Evolutionary conservation across 2,329 filamentous ascomycete genomes (phyloP).

Genomic region (Rutstroemia sp.): DNA sequence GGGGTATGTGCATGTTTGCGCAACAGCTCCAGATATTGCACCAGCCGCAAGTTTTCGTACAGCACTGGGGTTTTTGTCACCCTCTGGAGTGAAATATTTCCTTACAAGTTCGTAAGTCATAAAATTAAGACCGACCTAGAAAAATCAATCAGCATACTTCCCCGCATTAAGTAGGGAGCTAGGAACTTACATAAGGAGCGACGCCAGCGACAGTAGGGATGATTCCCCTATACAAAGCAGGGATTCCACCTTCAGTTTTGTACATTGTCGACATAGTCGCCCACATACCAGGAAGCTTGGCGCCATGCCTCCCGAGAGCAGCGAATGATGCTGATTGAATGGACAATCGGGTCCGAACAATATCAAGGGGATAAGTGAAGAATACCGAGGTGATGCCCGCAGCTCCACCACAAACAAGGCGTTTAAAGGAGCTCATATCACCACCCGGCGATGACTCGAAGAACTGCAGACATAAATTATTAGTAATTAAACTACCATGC

Average conservation of each 20-base stretch:
- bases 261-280: conserved; percentile 77
- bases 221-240: conserved; percentile 89
- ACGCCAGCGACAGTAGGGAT: conserved; percentile 91
- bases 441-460: conserved; percentile 70
- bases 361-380: conserved; percentile 93
- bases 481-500: background rate
- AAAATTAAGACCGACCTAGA: conserved; percentile 86
- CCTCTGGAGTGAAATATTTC: conserved; percentile 76
- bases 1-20: conserved; percentile 96
- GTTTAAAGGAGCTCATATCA: conserved; percentile 64
- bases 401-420: conserved; percentile 81
- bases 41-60: conserved; percentile 80
- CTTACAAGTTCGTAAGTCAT: conserved; percentile 95
- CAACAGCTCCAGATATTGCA: conserved; percentile 90
- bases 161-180: background rate
- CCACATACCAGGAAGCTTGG: conserved; percentile 86
- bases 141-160: conserved; percentile 3
- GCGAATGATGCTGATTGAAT: conserved; percentile 97
- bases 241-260: conserved; percentile 76
- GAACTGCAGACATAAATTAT: conserved; percentile 39
- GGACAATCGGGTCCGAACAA: conserved; percentile 88
- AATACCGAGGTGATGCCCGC: conserved; percentile 95
- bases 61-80: conserved; percentile 73
- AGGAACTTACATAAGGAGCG: conserved; percentile 69
- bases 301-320: conserved; percentile 53